Percentiles rank a stretch among this genome's conserved stretches.
Conservation (phyloP, 2,329 filamentous ascomycete species). For the Pseudocercospora fijiensis region DNA sequence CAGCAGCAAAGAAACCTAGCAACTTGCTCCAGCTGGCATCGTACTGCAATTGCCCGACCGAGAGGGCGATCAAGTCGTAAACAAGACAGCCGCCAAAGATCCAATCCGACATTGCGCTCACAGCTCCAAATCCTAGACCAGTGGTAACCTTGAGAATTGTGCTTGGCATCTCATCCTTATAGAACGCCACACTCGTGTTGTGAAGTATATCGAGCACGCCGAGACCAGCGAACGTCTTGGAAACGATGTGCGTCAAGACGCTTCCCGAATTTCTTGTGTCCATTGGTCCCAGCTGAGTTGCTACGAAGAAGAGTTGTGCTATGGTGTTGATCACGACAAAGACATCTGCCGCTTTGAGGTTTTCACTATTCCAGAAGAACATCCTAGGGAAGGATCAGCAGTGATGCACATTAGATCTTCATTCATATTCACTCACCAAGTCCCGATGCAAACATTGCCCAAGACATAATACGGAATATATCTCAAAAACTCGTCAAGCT, state of each 20-base stretch:
- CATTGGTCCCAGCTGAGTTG: slow-evolving; percentile 50
- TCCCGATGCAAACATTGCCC: slow-evolving; percentile 60
- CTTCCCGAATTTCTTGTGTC: slow-evolving; percentile 50
- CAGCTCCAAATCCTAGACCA: slow-evolving; percentile 54
- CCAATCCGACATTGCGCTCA: slow-evolving; percentile 56
- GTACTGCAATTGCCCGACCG: slow-evolving; percentile 55
- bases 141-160: slow-evolving; percentile 53
- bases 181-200: slow-evolving; percentile 59
- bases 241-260: slow-evolving; percentile 58
- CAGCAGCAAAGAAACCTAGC: slow-evolving; percentile 53
- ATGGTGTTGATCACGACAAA: slow-evolving; percentile 59
- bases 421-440: slow-evolving; percentile 33
- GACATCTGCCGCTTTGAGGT: slow-evolving; percentile 53
- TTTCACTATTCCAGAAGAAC: slow-evolving; percentile 60
- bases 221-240: slow-evolving; percentile 61
- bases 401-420: not conserved
- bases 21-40: slow-evolving; percentile 52
- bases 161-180: slow-evolving; percentile 49
- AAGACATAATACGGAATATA: slow-evolving; percentile 57
- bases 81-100: slow-evolving; percentile 61
- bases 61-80: slow-evolving; percentile 57
- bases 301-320: slow-evolving; percentile 56
- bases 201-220: slow-evolving; percentile 60
- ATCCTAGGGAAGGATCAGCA: slow-evolving; percentile 43
- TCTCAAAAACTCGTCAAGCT: slow-evolving; percentile 52